Evolutionary conservation across 768 basidiomycete genomes (phyloP), one percentile per base, ranked within the genome.

Genomic region (Cyclocybe cylindracea): DNA sequence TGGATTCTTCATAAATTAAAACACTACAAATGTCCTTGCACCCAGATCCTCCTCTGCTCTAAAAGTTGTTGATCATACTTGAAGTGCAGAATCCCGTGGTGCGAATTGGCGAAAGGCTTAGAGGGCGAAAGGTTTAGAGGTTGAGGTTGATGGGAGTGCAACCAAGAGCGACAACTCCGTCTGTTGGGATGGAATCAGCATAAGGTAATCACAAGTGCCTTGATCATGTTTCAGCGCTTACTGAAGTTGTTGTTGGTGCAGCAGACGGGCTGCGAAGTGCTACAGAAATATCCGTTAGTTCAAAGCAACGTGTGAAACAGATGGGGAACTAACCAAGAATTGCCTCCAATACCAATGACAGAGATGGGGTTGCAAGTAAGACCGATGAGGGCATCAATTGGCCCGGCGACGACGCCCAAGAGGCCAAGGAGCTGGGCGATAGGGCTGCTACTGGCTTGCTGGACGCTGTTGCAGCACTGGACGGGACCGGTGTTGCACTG

Each of bases 381-480:
- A 31, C 67, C 69, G 34, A 70, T 55, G 3, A 46, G 57, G 35
- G 46, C 62, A 39, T 48, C 66, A 44, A 66, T 43, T 44, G 60
- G 56, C 16, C 55, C 47, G 9, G 59, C 61, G 42, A 55, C 49
- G 44, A 64, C 35, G 44, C 63, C 63, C 46, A 70, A 57, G 24
- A 68, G 61, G 4, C 37, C 63, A n/a, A 67, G 52, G 39, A 61
- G 10, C 6, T 11, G 34, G 11, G 50, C 32, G 7, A 50, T 50
- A n/a, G 50, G 39, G 29, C 50, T 45, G 34, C 34, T 44, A 39
- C 50, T 44, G 9, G 57, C 64, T 3, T 19, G 14, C 46, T 64
- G 48, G 38, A 67, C 59, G 39, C 57, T 61, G 50, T 69, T 60
- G 59, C 69, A 71, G 61, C 69, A 68, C 43, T 67, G 67, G n/a